phyloP scores from a whole-genome alignment of 2,329 filamentous ascomycete species.

The Nemania sp. region DNA sequence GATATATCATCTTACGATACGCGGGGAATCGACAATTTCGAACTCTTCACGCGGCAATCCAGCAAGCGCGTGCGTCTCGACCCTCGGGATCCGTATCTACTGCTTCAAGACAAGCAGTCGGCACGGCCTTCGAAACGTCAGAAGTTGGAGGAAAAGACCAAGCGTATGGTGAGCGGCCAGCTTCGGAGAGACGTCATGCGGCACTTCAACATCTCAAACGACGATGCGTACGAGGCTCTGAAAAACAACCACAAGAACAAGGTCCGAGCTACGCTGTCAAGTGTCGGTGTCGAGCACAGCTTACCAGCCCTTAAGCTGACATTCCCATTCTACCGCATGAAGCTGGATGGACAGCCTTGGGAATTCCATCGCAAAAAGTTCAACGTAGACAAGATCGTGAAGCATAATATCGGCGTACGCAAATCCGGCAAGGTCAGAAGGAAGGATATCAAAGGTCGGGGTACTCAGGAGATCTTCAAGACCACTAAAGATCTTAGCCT shows the following conservation, averaged over 20 bases:
- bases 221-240: conserved; percentile 91
- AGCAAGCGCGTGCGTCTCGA: conserved; percentile 83
- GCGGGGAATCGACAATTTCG: conserved; percentile 80
- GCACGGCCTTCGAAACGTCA: conserved; percentile 65
- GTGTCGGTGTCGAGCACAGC: conserved; percentile 91
- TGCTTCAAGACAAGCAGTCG: conserved; percentile 77
- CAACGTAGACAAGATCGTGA: conserved; percentile 63
- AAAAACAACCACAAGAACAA: conserved; percentile 98
- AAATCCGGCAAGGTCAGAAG: conserved; percentile 74
- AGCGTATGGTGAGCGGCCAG: conserved; percentile 69
- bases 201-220: conserved; percentile 95
- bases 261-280: conserved; percentile 87
- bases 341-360: conserved; percentile 73
- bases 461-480: conserved; percentile 77
- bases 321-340: conserved; percentile 95
- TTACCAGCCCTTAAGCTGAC: conserved; percentile 88
- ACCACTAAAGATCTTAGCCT: conserved; percentile 82
- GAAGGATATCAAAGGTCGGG: conserved; percentile 80
- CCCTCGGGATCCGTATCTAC: conserved; percentile 82
- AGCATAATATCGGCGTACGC: conserved; percentile 37
- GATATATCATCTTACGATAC: conserved; percentile 63
- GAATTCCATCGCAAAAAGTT: conserved; percentile 69
- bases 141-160: conserved; percentile 60
- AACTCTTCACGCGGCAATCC: conserved; percentile 70
- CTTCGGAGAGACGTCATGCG: conserved; percentile 74